Percentiles rank a stretch among this genome's conserved stretches.
Evolutionary conservation across 2,329 filamentous ascomycete species (phyloP).

Genomic region (Cordyceps militaris): DNA sequence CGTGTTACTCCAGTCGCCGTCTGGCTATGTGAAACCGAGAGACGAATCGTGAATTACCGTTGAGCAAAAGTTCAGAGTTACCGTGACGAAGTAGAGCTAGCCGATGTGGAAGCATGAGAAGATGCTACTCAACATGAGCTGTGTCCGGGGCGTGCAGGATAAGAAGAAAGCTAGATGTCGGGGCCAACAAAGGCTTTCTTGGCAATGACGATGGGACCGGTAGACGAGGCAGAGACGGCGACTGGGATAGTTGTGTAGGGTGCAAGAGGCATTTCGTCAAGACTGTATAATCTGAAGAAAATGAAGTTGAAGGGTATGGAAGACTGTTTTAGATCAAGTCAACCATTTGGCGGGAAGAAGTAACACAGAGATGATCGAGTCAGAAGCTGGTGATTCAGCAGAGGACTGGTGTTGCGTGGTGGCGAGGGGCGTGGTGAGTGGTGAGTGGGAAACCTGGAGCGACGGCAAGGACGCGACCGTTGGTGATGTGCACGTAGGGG

Average conservation of each 20-base stretch:
- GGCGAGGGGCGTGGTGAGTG: conserved; percentile 4
- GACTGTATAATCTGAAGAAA: conserved; percentile 25
- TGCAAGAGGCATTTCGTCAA: conserved; percentile 53
- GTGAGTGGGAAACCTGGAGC: conserved; percentile 16
- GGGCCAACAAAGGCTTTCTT: conserved; percentile 35
- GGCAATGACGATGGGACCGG: conserved; percentile 52
- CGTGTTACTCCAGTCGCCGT: conserved; percentile 49
- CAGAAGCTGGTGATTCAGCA: neutral
- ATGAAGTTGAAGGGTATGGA: conserved; percentile 20
- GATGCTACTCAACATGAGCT: conserved; percentile 31
- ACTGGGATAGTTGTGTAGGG: conserved; percentile 47
- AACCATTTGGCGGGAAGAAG: conserved; percentile 24
- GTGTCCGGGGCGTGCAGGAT: conserved; percentile 32
- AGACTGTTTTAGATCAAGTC: conserved; percentile 24
- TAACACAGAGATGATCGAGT: neutral
- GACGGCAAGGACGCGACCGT: conserved; percentile 16
- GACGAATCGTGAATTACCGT: conserved; percentile 31
- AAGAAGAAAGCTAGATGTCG: conserved; percentile 36
- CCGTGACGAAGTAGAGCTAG: conserved; percentile 29
- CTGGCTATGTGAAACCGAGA: conserved; percentile 43
- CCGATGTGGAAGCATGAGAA: conserved; percentile 33
- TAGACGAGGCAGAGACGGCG: conserved; percentile 55
- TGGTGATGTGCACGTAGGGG: conserved; percentile 16
- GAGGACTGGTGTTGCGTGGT: neutral
- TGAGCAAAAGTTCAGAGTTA: conserved; percentile 25